Base-by-base conservation (phyloP, 2,329 filamentous ascomycete genomes). In the Ophiocordyceps camponoti-saundersi region DNA sequence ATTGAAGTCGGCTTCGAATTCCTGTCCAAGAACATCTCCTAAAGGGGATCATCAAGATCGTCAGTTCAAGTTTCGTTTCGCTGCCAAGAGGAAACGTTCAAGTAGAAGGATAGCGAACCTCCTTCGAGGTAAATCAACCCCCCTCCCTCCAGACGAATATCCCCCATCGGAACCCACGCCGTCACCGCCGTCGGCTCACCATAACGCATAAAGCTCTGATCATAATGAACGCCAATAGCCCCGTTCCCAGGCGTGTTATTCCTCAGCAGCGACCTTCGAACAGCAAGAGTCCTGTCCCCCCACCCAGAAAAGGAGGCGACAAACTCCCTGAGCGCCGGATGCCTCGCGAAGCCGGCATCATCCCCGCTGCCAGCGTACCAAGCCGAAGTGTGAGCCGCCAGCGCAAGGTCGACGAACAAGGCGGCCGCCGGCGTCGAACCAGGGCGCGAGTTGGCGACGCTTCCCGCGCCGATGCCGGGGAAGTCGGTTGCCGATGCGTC, bases 181-280 rank as follows among this genome's bases (percentile, higher is more conserved):
- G 74, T 78, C 1, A 77, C 59, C 29, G 65, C 68, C 0, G 71
- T 74, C 1, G 70, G 67, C 45, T 75, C 72, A 1, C 73, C 75
- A 53, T 75, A 56, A 1, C 73, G 57, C 44, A 78, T 56, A 52
- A 77, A 78, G 21, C 71, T 75, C 58, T 78, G 73, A 52, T 79
- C 74, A 52, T 78, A 78, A 50, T 79, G 75, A 3, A 79, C 74
- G 0, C 74, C 73, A 49, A 77, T 77, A 0, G 73, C 72, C 51
- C 73, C 72, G 44, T 71, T 75, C 0, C 67, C 66, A 0, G 75
- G 75, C 0, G 70, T 71, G 51, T 77, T 77, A 51, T 77, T 77
- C 36, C 75, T 60, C 46, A 79, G 56, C 12, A 78, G 55, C 1
- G 71, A 74, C 30, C 75, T 60, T 8, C 65, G 42, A 3, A 60